Evolutionary conservation across 345 rosid genomes (phyloP).

Genomic region (Limnanthes douglasii): DNA sequence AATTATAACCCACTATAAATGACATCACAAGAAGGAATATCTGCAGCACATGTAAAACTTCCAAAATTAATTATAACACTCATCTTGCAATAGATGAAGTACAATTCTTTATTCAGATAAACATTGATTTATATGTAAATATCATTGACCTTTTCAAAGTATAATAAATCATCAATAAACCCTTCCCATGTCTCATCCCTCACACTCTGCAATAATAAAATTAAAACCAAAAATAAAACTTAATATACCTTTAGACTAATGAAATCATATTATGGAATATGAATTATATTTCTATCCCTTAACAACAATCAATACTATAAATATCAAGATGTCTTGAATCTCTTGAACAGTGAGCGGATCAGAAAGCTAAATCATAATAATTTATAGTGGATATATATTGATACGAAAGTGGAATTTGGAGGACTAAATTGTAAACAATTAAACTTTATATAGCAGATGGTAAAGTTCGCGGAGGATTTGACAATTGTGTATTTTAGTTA

Average conservation of each 20-base stretch:
- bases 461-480: no score
- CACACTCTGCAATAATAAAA: constrained; percentile 26
- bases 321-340: constrained; percentile 66
- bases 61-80: no score
- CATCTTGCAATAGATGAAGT: no score
- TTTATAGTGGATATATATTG: no score
- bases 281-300: constrained; percentile 24
- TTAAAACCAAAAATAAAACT: neutral
- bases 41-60: neutral
- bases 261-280: neutral
- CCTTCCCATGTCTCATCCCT: constrained; percentile 80
- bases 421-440: no score
- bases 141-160: constrained; percentile 54
- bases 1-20: constrained; percentile 49
- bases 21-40: constrained; percentile 37
- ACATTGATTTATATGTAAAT: neutral
- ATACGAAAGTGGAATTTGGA: no score
- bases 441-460: no score
- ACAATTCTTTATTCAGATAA: no score
- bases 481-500: no score
- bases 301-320: constrained; percentile 28
- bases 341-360: constrained; percentile 32
- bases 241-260: neutral
- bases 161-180: constrained; percentile 38
- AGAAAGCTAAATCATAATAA: neutral